Percentiles rank a stretch among this genome's conserved stretches.
These are phyloP conservation scores for Viola odorata DNA, from an alignment of 345 rosid species.

Conservation along the genomic window DNA sequence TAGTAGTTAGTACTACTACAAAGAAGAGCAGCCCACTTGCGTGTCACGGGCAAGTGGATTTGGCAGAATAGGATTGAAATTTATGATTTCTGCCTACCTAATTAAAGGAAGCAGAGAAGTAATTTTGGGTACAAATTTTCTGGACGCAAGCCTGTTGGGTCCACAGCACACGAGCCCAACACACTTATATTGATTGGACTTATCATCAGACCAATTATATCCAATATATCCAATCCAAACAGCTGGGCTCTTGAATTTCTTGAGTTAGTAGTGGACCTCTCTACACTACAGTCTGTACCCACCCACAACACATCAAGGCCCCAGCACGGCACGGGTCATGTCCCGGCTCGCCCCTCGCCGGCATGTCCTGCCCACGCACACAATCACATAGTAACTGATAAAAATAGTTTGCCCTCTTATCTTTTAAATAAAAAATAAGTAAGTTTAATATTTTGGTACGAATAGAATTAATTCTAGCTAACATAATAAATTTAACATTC, in stretches of 20 bases:
- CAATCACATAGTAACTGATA: slow-evolving; percentile 13
- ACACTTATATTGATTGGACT: slow-evolving; percentile 3
- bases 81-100: not conserved
- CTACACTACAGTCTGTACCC: no score
- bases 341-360: not conserved
- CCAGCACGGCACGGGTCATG: no score
- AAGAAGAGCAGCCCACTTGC: slow-evolving; percentile 10
- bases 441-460: no score
- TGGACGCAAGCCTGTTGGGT: not conserved
- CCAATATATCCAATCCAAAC: no score
- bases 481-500: not conserved
- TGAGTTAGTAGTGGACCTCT: no score
- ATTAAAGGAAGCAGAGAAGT: no score
- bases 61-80: not conserved
- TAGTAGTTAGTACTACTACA: not conserved
- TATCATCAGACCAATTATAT: not conserved
- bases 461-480: no score
- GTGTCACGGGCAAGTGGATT: not conserved
- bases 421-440: no score
- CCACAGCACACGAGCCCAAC: slow-evolving; percentile 5
- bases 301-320: no score
- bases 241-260: no score
- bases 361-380: slow-evolving; percentile 10
- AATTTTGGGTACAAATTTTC: no score
- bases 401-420: no score